Evolutionary conservation across 2,329 filamentous ascomycete species (phyloP).

Genomic region (Blastomyces silverae): DNA sequence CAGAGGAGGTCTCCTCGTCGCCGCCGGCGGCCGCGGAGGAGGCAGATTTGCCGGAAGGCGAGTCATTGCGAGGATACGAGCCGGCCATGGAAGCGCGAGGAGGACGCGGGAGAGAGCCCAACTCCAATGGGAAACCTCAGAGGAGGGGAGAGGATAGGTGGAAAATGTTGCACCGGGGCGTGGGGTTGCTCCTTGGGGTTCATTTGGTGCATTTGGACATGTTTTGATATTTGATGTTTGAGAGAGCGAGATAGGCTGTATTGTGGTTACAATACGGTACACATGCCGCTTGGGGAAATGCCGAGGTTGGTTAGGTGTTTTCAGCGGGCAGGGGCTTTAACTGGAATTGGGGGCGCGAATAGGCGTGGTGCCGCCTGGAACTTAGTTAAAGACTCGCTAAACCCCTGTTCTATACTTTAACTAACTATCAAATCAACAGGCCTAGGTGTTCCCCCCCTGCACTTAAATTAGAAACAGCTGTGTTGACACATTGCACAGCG

Average conservation of each 20-base stretch:
- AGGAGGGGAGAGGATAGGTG: not conserved
- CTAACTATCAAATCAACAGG: no score
- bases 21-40: constrained; percentile 35
- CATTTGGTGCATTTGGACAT: not conserved
- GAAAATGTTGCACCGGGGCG: not conserved
- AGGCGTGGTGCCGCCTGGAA: not conserved
- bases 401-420: no score
- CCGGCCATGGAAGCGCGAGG: constrained; percentile 35
- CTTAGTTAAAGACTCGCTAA: not conserved
- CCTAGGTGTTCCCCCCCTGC: no score
- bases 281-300: not conserved
- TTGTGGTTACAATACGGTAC: constrained; percentile 3
- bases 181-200: not conserved
- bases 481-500: no score
- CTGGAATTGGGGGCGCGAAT: not conserved
- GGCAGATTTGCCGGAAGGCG: constrained; percentile 37
- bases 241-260: not conserved
- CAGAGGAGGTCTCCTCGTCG: constrained; percentile 35
- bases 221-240: constrained; percentile 7
- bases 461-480: no score
- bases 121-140: constrained; percentile 5
- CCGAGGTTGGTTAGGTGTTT: constrained; percentile 3
- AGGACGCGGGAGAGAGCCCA: not conserved
- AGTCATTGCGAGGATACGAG: constrained; percentile 41
- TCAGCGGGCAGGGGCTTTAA: not conserved